A percentile compares a stretch with the other conserved stretches of the same genome.
Conservation (phyloP, 2,329 filamentous ascomycete genomes). For the Hyphodiscus sp. region DNA sequence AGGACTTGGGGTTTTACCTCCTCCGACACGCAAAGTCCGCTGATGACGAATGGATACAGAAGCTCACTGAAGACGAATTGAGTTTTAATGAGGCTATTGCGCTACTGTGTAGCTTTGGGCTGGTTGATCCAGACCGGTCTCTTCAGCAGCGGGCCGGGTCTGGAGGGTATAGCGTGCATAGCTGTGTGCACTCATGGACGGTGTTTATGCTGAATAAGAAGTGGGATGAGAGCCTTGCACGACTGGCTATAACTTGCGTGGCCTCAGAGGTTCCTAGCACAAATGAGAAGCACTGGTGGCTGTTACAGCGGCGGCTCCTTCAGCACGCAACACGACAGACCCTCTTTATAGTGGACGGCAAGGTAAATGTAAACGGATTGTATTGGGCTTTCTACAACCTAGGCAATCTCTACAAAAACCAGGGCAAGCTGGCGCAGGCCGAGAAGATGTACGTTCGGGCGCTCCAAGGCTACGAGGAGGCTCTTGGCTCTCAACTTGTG, state of each 20-base stretch:
- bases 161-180: slow-evolving; percentile 13
- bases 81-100: slow-evolving; percentile 8
- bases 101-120: slow-evolving; percentile 8
- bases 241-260: slow-evolving; percentile 3
- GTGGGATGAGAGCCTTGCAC: slow-evolving; percentile 7
- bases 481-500: slow-evolving; percentile 12
- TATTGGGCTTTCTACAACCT: slow-evolving; percentile 10
- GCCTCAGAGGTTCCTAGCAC: slow-evolving; percentile 6
- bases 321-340: slow-evolving; percentile 1
- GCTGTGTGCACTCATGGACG: slow-evolving; percentile 10
- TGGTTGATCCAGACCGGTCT: slow-evolving; percentile 6
- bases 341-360: slow-evolving; percentile 5
- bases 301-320: slow-evolving; percentile 2
- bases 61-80: slow-evolving; percentile 10
- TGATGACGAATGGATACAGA: slow-evolving; percentile 6
- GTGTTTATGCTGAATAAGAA: slow-evolving; percentile 9
- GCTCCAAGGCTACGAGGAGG: background rate
- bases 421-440: slow-evolving; percentile 2
- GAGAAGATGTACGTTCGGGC: background rate
- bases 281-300: slow-evolving; percentile 9
- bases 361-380: slow-evolving; percentile 5
- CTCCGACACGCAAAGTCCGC: slow-evolving; percentile 22
- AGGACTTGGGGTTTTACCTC: slow-evolving; percentile 40
- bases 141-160: slow-evolving; percentile 1
- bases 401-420: slow-evolving; percentile 16